These are phyloP conservation scores for Sodiomyces alkalinus DNA, from an alignment of 2,329 filamentous ascomycete species.

Conservation along the genomic window DNA sequence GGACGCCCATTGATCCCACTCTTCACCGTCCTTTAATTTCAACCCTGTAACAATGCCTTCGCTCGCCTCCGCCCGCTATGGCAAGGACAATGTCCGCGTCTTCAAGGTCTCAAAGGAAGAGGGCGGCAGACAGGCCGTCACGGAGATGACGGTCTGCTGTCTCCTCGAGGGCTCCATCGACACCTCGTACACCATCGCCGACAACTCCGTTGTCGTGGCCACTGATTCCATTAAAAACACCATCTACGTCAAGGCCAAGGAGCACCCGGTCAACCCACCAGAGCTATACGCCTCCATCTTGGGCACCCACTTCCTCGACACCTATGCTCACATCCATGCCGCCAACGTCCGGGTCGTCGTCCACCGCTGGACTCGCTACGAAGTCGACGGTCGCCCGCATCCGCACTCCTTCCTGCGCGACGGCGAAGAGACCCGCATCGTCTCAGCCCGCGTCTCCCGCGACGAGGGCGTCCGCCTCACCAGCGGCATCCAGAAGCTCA, in stretches of 20 bases:
- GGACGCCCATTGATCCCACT: too few species aligned
- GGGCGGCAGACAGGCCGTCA: constrained; percentile 68
- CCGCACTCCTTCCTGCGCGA: constrained; percentile 92
- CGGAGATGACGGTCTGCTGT: constrained; percentile 89
- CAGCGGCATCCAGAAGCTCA: constrained; percentile 65
- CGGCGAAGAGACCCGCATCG: constrained; percentile 72
- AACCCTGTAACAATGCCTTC: constrained; percentile 40
- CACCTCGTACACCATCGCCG: constrained; percentile 74
- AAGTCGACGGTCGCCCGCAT: constrained; percentile 74
- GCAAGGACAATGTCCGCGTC: constrained; percentile 96
- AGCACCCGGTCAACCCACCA: constrained; percentile 80
- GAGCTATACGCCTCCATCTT: constrained; percentile 82
- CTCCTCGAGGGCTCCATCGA: constrained; percentile 89
- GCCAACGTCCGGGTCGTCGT: constrained; percentile 71
- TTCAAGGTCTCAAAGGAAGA: constrained; percentile 83
- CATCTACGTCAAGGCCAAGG: constrained; percentile 87
- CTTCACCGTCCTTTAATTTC: too few species aligned
- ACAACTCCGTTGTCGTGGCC: constrained; percentile 90
- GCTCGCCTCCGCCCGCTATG: constrained; percentile 55
- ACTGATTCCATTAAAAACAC: constrained; percentile 99
- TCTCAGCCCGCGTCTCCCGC: constrained; percentile 56
- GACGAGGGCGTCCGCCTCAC: constrained; percentile 57
- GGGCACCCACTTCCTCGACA: constrained; percentile 76
- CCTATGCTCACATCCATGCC: constrained; percentile 73
- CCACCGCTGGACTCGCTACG: constrained; percentile 86